These are phyloP conservation scores for Metschnikowia vanudenii DNA, from an alignment of 805 yeast species.

Conservation along the genomic window DNA sequence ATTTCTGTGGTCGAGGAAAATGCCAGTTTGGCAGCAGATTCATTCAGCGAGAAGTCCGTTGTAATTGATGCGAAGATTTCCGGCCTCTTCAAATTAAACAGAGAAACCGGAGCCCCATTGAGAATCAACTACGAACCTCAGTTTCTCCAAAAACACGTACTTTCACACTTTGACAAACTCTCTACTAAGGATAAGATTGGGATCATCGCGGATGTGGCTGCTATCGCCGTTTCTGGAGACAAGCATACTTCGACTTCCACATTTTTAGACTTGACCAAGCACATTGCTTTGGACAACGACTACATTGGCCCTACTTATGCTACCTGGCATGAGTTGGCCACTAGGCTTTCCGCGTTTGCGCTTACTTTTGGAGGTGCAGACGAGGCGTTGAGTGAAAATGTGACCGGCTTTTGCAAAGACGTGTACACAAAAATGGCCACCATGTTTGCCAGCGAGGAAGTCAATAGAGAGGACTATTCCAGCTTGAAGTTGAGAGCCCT, in stretches of 20 bases:
- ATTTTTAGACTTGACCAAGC: conserved; percentile 42
- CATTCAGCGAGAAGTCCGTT: conserved; percentile 22
- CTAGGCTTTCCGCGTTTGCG: conserved; percentile 36
- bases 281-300: conserved; percentile 25
- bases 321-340: conserved; percentile 56
- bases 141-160: conserved; percentile 40
- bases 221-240: conserved; percentile 49
- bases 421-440: conserved; percentile 34
- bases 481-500: conserved; percentile 36
- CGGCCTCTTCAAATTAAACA: conserved; percentile 47
- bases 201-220: conserved; percentile 50
- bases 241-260: conserved; percentile 35
- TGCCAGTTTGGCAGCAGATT: conserved; percentile 16
- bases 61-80: conserved; percentile 6
- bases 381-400: conserved; percentile 20
- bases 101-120: conserved; percentile 50
- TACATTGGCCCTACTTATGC: conserved; percentile 38
- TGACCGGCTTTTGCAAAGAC: conserved; percentile 29
- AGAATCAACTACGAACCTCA: conserved; percentile 51
- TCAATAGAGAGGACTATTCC: conserved; percentile 27
- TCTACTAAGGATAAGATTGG: conserved; percentile 53
- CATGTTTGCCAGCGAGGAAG: conserved; percentile 19
- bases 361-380: conserved; percentile 33
- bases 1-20: conserved; percentile 27
- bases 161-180: conserved; percentile 37